Conservation (phyloP, 192 early-diverging fungal genomes). For the Anaeromyces robustus region DNA sequence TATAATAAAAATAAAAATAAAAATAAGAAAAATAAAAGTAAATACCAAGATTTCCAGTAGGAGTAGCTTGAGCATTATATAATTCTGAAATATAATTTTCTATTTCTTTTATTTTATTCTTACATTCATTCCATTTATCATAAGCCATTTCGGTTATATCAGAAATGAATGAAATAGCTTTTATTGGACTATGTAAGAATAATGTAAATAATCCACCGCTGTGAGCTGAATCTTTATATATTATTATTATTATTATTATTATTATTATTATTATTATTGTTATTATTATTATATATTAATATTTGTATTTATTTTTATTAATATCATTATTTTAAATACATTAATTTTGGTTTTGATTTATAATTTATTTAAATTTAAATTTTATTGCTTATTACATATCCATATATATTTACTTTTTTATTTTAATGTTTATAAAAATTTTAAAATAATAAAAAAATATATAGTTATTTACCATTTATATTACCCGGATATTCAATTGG, state of each 20-base stretch:
- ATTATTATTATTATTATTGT: too few species aligned
- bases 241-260: too few species aligned
- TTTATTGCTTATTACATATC: too few species aligned
- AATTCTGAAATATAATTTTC: slow-evolving; percentile 38
- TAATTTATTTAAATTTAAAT: too few species aligned
- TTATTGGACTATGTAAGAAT: slow-evolving; percentile 79
- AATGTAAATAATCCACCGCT: slow-evolving; percentile 86
- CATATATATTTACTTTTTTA: too few species aligned
- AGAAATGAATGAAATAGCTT: slow-evolving; percentile 73
- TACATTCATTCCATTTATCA: slow-evolving; percentile 55
- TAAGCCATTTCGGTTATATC: slow-evolving; percentile 41
- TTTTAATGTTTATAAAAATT: too few species aligned
- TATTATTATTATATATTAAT: too few species aligned
- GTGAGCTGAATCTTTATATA: slow-evolving; percentile 30
- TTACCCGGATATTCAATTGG: slow-evolving; percentile 69
- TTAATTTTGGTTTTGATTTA: too few species aligned
- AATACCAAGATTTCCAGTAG: slow-evolving; percentile 10
- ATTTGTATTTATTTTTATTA: too few species aligned
- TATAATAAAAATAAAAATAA: slow-evolving; percentile 10
- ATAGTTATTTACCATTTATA: slow-evolving; percentile 43
- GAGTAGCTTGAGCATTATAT: slow-evolving; percentile 18
- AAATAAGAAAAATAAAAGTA: slow-evolving; percentile 9
- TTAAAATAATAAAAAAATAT: background rate
- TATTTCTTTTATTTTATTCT: slow-evolving; percentile 24
- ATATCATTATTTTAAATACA: too few species aligned